Evolutionary conservation across 176 grass and related monocot genomes (phyloP), one percentile per base, ranked within the genome.

Genomic region (Ananas comosus): DNA sequence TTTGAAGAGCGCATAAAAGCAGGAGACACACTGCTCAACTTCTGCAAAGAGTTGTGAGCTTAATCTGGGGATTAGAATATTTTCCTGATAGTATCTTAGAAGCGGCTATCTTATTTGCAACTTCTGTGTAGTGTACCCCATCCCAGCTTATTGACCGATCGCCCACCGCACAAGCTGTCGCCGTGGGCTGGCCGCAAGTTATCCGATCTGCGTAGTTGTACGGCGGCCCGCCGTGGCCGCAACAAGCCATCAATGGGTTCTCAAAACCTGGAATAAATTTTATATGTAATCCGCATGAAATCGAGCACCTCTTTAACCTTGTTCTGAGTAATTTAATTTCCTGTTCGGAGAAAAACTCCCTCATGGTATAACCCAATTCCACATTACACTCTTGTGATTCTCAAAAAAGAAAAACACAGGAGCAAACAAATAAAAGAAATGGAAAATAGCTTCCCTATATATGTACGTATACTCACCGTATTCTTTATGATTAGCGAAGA

Each of bases 401-500:
- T 33, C 3, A 33, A 33, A 33, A 33, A 33, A 33, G 29, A 33
- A 33, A 29, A 33, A 33, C 29, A 33, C 29, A 4, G 29, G 3
- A 33, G 29, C 2, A 33, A 33, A 33, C 2, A 33, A 29, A 29
- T 29, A 29, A 29, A 29, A 29, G 28, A 29, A 29, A 29, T 29
- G 28, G 28, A 29, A 29, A 29, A 29, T 29, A 29, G 28, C 3
- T 29, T 29, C 28, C 28, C 3, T 29, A 29, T 29, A 1, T 29
- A 29, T 29, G 28, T 29, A 29, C 28, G 2, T 19, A 12, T 57
- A 42, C 59, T 73, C 29, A 79, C 81, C 73, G 33, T 86, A 82
- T 67, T 50, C 70, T n/a, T 70, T 77, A 75, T 80, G 83, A 72
- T 91, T 78, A 51, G 80, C 63, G 9, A 91, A 10, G 68, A 91